Conservation (phyloP, 2,329 filamentous ascomycete species). For the Gyromitra esculenta region DNA sequence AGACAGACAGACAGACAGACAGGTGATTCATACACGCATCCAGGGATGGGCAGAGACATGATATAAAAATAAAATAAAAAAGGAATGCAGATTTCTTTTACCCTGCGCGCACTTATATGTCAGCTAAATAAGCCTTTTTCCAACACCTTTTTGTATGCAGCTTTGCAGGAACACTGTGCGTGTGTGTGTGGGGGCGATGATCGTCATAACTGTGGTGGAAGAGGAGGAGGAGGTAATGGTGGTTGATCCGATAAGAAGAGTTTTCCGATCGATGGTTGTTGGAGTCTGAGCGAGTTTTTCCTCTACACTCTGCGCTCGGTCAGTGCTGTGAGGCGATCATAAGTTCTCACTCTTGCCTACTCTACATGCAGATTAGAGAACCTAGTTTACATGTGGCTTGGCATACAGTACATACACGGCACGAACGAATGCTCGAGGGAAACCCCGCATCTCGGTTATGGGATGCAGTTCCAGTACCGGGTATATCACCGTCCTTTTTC, state of each 20-base stretch:
- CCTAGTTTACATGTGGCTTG: background rate
- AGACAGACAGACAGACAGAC: too few relatives aligned
- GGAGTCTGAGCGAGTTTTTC: background rate
- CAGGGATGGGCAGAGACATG: too few relatives aligned
- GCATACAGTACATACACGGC: constrained; percentile 3
- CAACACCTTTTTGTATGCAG: background rate
- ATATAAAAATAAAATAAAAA: too few relatives aligned
- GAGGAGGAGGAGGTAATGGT: too few relatives aligned
- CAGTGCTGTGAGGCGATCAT: background rate
- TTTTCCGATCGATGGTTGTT: background rate
- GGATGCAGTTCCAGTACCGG: constrained; percentile 12
- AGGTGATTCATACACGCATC: too few relatives aligned
- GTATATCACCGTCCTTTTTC: constrained; percentile 27
- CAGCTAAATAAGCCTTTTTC: too few relatives aligned
- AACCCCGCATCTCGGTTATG: constrained; percentile 45
- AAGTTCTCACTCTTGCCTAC: background rate
- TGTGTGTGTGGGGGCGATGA: too few relatives aligned
- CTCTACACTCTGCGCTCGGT: too few relatives aligned
- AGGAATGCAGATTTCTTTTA: too few relatives aligned
- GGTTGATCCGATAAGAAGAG: background rate
- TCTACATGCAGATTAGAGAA: too few relatives aligned
- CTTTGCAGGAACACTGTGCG: background rate
- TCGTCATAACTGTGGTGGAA: too few relatives aligned
- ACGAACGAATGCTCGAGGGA: background rate
- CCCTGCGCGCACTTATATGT: too few relatives aligned